phyloP scores from a whole-genome alignment of 1,284 basidiomycete genomes.

The Ceratobasidium sp. region DNA sequence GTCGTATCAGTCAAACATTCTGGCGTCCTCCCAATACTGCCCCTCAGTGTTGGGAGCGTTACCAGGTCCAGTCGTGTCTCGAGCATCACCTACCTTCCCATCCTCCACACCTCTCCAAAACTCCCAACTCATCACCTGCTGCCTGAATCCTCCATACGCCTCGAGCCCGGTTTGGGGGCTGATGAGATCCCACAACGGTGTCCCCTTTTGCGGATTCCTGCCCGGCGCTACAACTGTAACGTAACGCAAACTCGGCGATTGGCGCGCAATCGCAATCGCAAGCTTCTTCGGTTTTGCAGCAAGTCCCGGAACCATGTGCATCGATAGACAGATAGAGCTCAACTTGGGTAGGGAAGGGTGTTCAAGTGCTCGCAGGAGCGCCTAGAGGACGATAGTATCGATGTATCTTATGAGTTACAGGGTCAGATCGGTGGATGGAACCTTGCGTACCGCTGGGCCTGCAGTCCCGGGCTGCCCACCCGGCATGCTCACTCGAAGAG shows the following conservation, averaged over 20 bases:
- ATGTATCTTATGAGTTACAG: background rate
- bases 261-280: conserved; percentile 17
- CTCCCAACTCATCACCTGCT: conserved; percentile 17
- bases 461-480: conserved; percentile 16
- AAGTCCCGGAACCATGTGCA: conserved; percentile 3
- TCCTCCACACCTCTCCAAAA: background rate
- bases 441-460: conserved; percentile 22
- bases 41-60: background rate
- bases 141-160: conserved; percentile 15
- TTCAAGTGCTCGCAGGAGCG: conserved; percentile 13
- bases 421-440: background rate
- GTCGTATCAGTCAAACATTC: too few relatives aligned
- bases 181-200: conserved; percentile 13
- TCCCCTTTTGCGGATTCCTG: conserved; percentile 1
- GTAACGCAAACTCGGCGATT: background rate
- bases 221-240: conserved; percentile 21
- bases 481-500: conserved; percentile 16
- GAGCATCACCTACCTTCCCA: background rate
- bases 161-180: background rate
- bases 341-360: background rate
- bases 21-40: background rate
- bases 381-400: background rate
- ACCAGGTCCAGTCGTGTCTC: background rate
- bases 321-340: conserved; percentile 11
- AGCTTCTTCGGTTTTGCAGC: background rate